These are phyloP conservation scores for Diaporthe aspalathi DNA, from an alignment of 2,329 filamentous ascomycete genomes.

Conservation along the genomic window DNA sequence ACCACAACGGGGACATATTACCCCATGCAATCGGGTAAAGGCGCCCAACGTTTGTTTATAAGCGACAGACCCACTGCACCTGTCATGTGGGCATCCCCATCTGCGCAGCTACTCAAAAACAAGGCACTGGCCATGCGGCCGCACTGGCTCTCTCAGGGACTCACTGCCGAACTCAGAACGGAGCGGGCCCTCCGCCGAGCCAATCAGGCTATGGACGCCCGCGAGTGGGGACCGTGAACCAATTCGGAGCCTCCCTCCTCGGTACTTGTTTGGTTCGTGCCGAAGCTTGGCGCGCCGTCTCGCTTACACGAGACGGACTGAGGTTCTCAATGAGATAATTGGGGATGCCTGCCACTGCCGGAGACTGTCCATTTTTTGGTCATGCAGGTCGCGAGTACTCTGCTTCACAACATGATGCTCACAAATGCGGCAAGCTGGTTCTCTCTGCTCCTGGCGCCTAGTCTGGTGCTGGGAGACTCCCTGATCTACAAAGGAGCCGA, in stretches of 20 bases:
- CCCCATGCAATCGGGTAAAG: not conserved
- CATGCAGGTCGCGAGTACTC: not conserved
- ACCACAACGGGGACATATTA: not conserved
- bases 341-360: not conserved
- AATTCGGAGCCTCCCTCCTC: constrained; percentile 15
- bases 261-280: constrained; percentile 10
- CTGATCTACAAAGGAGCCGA: constrained; percentile 75
- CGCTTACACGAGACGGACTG: not conserved
- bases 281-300: not conserved
- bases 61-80: not conserved
- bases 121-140: not conserved
- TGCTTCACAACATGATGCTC: not conserved
- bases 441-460: constrained; percentile 6
- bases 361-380: not conserved
- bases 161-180: constrained; percentile 16
- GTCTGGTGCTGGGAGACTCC: constrained; percentile 42
- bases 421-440: constrained; percentile 5
- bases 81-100: constrained; percentile 8
- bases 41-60: not conserved
- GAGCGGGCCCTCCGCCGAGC: not conserved
- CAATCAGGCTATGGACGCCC: constrained; percentile 11
- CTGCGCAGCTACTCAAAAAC: not conserved
- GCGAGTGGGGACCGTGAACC: not conserved
- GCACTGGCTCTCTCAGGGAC: not conserved
- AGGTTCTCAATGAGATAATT: not conserved